Evolutionary conservation across 345 rosid genomes (phyloP).

Genomic region (Cochlearia excelsa): DNA sequence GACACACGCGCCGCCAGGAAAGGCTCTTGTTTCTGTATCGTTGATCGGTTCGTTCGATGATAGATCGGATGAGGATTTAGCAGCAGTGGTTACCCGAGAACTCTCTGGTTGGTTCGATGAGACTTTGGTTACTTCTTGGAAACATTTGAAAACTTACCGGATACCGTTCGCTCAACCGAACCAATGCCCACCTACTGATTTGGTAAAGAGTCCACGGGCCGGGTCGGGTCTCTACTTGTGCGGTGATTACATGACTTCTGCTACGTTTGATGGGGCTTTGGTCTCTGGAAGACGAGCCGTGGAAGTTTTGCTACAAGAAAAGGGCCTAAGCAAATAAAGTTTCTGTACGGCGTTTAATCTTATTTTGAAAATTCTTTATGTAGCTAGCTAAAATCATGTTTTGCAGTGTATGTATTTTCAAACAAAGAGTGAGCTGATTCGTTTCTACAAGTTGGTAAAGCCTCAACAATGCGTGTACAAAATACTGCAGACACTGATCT

Average conservation of each 20-base stretch:
- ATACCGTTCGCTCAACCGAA: conserved; percentile 77
- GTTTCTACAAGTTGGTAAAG: too few relatives aligned
- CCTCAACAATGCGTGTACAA: background rate
- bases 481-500: conserved; percentile 7
- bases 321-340: conserved; percentile 1
- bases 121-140: conserved; percentile 57
- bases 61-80: conserved; percentile 49
- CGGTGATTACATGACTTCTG: conserved; percentile 76
- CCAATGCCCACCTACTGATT: conserved; percentile 71
- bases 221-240: conserved; percentile 53
- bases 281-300: conserved; percentile 82
- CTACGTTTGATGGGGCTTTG: conserved; percentile 90
- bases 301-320: conserved; percentile 59
- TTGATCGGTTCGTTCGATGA: conserved; percentile 66
- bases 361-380: too few relatives aligned
- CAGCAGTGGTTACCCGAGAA: conserved; percentile 48
- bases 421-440: too few relatives aligned
- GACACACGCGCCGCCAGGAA: conserved; percentile 64
- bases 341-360: too few relatives aligned
- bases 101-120: conserved; percentile 71
- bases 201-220: conserved; percentile 49
- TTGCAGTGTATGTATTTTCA: too few relatives aligned
- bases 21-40: conserved; percentile 72
- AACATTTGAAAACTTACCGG: conserved; percentile 69
- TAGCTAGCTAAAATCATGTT: too few relatives aligned